Conservation (phyloP, 192 early-diverging fungal genomes). For the Diversispora epigaea region DNA sequence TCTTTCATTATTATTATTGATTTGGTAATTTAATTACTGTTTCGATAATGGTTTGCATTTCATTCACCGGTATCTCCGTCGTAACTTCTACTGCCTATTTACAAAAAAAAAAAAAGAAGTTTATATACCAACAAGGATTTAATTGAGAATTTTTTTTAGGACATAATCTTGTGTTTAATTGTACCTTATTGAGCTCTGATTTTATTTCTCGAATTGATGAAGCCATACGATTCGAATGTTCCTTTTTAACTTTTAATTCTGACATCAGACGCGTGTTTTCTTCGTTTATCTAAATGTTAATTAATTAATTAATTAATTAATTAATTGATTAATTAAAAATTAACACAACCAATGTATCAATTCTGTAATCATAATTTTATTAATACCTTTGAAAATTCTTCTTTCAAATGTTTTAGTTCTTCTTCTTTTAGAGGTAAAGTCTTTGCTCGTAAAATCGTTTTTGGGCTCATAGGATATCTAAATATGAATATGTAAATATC, state of each 20-base stretch:
- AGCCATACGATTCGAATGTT: background rate
- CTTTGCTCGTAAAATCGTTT: slow-evolving; percentile 9
- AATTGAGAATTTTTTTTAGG: background rate
- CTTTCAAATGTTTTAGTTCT: slow-evolving; percentile 8
- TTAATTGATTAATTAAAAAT: background rate
- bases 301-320: background rate
- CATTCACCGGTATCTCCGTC: slow-evolving; percentile 4
- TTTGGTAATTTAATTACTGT: background rate
- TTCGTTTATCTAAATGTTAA: background rate
- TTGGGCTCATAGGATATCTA: background rate
- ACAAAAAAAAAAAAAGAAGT: background rate
- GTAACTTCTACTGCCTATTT: background rate
- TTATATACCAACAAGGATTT: background rate
- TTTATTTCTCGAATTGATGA: background rate
- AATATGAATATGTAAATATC: background rate
- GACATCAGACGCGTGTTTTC: slow-evolving; percentile 3
- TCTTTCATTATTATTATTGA: no score
- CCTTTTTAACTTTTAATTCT: background rate
- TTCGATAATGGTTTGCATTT: background rate
- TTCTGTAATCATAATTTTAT: background rate
- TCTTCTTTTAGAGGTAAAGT: background rate
- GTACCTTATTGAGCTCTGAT: background rate
- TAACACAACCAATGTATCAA: no score
- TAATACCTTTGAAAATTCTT: slow-evolving; percentile 14
- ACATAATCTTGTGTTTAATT: background rate